Evolutionary conservation across 2,329 filamentous ascomycete genomes (phyloP).

Genomic region (Aureobasidium namibiae): DNA sequence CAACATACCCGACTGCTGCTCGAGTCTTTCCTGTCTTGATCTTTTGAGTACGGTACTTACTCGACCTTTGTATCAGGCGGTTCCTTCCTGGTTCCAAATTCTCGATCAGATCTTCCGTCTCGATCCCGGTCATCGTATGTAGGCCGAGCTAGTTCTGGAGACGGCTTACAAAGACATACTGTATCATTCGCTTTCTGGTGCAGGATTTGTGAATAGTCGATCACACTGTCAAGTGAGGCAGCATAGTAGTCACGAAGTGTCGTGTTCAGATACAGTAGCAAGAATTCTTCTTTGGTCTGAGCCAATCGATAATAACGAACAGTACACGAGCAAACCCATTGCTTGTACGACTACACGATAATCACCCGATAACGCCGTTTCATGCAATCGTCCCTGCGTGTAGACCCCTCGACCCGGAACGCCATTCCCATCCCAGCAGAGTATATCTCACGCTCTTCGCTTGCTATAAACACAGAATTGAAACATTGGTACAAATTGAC

Average conservation of each 20-base stretch:
- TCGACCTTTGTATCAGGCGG: too few relatives aligned
- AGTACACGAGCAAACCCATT: background rate
- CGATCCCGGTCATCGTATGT: too few relatives aligned
- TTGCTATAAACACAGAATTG: background rate
- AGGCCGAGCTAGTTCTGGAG: too few relatives aligned
- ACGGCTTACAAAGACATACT: too few relatives aligned
- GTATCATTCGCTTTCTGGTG: too few relatives aligned
- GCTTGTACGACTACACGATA: background rate
- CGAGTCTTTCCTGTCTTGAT: too few relatives aligned
- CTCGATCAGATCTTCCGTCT: too few relatives aligned
- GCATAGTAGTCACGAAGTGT: background rate
- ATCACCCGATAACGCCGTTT: background rate
- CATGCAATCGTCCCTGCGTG: background rate
- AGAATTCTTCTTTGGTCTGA: background rate
- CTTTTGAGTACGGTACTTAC: too few relatives aligned
- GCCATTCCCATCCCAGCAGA: background rate
- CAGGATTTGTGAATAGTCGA: too few relatives aligned
- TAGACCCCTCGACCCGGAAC: background rate
- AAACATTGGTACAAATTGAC: background rate
- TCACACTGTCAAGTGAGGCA: background rate
- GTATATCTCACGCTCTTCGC: background rate
- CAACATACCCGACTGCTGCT: too few relatives aligned
- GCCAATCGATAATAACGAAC: background rate
- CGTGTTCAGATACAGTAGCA: background rate
- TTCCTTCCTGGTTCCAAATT: too few relatives aligned